phyloP scores from a whole-genome alignment of 495 filamentous ascomycete species.

The Penicillium mononematosum region DNA sequence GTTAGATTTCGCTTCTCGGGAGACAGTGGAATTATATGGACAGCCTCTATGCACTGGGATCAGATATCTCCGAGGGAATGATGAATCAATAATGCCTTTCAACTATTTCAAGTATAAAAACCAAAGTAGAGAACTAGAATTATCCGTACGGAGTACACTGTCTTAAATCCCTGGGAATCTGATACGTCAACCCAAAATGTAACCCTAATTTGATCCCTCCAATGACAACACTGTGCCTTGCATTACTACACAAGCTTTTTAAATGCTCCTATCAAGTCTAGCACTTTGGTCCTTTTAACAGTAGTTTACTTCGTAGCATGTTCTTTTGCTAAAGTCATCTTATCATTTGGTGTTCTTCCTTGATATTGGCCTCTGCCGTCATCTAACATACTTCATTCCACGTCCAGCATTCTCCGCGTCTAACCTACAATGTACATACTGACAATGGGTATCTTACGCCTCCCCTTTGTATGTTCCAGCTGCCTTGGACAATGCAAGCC shows the following conservation, averaged over 20 bases:
- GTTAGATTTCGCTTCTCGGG: slow-evolving; percentile 23
- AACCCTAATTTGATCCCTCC: slow-evolving; percentile 5
- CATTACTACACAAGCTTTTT: slow-evolving; percentile 7
- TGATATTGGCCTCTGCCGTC: background rate
- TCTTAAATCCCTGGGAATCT: background rate
- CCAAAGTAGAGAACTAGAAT: background rate
- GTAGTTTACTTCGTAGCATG: background rate
- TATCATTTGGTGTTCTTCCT: background rate
- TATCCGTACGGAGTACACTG: background rate
- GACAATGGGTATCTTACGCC: background rate
- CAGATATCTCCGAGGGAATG: slow-evolving; percentile 10
- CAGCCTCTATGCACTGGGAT: slow-evolving; percentile 5
- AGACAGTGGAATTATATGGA: slow-evolving; percentile 2
- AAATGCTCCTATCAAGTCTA: background rate
- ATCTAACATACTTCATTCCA: slow-evolving; percentile 2
- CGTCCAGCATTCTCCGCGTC: slow-evolving; percentile 10
- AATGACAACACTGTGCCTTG: slow-evolving; percentile 16
- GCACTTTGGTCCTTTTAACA: background rate
- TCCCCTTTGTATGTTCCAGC: slow-evolving; percentile 9
- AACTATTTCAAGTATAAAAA: background rate
- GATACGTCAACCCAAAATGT: slow-evolving; percentile 2
- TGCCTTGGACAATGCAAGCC: slow-evolving; percentile 3
- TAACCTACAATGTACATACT: slow-evolving; percentile 5
- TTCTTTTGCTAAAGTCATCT: background rate
- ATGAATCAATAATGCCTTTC: slow-evolving; percentile 11